A percentile compares a stretch with the other conserved stretches of the same genome.
These are phyloP conservation scores for Glycyrrhiza uralensis DNA, from an alignment of 306 rosid genomes.

Conservation along the genomic window DNA sequence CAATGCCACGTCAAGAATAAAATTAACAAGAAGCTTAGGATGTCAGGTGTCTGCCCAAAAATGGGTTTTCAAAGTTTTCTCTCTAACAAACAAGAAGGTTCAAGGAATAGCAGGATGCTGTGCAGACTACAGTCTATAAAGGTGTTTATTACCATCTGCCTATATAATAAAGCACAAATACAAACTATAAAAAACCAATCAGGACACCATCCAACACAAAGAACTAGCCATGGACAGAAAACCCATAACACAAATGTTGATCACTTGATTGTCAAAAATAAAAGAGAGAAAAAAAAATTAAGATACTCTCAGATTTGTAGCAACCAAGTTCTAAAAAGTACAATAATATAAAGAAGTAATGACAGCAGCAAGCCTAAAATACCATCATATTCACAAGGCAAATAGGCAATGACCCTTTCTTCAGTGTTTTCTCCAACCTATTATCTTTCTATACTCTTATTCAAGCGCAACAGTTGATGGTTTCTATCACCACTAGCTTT, in stretches of 20 bases:
- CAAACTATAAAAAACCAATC: background rate
- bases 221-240: background rate
- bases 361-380: background rate
- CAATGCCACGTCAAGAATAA: background rate
- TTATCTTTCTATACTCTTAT: background rate
- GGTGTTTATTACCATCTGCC: background rate
- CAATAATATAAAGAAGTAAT: background rate
- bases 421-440: background rate
- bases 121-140: background rate
- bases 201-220: background rate
- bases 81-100: background rate
- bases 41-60: background rate
- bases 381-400: background rate
- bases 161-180: background rate
- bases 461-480: background rate
- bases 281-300: background rate
- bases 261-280: background rate
- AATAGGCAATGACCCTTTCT: background rate
- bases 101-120: background rate
- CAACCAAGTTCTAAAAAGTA: background rate
- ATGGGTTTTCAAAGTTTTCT: background rate
- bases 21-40: conserved; percentile 11
- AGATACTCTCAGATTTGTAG: conserved; percentile 6
- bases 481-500: background rate
- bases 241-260: conserved; percentile 1